Evolutionary conservation across 208 protist genomes (phyloP).

Genomic region (Ichthyophonus hoferi): DNA sequence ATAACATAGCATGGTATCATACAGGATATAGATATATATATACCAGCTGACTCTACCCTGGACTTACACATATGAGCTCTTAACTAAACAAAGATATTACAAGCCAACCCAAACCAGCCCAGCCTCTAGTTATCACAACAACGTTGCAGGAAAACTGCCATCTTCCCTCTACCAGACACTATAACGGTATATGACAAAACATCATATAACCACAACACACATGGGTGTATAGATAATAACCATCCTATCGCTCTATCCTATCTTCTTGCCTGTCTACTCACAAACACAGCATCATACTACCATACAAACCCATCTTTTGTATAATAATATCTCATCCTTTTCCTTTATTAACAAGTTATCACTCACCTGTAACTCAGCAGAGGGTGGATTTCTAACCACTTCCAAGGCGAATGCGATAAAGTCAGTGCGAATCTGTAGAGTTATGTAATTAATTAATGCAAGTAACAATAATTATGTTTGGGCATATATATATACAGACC

Average conservation of each 20-base stretch:
- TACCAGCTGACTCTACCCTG: too few species aligned
- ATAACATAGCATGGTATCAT: too few species aligned
- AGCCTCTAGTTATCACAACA: too few species aligned
- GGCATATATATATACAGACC: too few species aligned
- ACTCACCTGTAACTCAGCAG: slow-evolving; percentile 5
- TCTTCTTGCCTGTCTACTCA: background rate
- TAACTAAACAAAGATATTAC: too few species aligned
- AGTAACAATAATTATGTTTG: too few species aligned
- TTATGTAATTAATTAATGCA: background rate
- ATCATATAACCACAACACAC: background rate
- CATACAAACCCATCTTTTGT: background rate
- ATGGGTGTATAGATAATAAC: background rate
- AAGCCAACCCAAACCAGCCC: too few species aligned
- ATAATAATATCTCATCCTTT: background rate
- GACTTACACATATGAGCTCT: too few species aligned
- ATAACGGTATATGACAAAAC: background rate
- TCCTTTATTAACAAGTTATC: background rate
- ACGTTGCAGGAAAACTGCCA: background rate
- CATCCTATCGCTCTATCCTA: background rate
- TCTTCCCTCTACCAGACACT: background rate
- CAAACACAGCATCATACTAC: background rate
- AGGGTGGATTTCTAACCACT: background rate
- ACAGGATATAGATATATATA: too few species aligned
- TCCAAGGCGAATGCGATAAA: slow-evolving; percentile 2
- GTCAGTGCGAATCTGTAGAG: slow-evolving; percentile 9